A percentile compares a stretch with the other conserved stretches of the same genome.
phyloP scores from a whole-genome alignment of 306 rosid species.

The Dalbergia cultrata region DNA sequence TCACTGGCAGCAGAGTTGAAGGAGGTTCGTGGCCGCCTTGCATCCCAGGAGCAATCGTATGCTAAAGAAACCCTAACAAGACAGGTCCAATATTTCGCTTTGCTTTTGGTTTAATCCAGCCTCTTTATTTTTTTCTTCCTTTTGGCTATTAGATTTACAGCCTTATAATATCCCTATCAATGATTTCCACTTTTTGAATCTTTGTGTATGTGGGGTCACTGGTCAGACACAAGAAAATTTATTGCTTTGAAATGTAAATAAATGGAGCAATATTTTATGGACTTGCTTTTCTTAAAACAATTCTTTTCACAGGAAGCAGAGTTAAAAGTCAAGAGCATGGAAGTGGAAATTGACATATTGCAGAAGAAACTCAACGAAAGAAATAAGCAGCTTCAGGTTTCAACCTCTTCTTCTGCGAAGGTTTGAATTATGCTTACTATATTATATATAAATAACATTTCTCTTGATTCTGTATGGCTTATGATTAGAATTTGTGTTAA shows the following conservation, averaged over 20 bases:
- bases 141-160: conserved; percentile 44
- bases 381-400: conserved; percentile 72
- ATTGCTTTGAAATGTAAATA: conserved; percentile 11
- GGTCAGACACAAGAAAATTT: conserved; percentile 47
- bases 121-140: background rate
- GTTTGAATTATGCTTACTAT: conserved; percentile 53
- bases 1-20: conserved; percentile 91
- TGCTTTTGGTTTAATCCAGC: conserved; percentile 22
- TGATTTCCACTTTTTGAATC: conserved; percentile 48
- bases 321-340: conserved; percentile 82
- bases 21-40: conserved; percentile 79
- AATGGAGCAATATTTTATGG: conserved; percentile 41
- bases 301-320: conserved; percentile 75
- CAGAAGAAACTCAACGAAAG: conserved; percentile 74
- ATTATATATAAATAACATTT: background rate
- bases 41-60: conserved; percentile 78
- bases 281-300: background rate
- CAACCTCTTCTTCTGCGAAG: conserved; percentile 76
- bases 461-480: conserved; percentile 32
- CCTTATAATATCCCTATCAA: conserved; percentile 33
- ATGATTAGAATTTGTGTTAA: conserved; percentile 31
- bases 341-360: conserved; percentile 68
- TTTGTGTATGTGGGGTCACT: conserved; percentile 47
- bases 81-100: conserved; percentile 66
- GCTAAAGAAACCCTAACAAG: conserved; percentile 76